Evolutionary conservation across 2,329 filamentous ascomycete species (phyloP).

Genomic region (Arthrobotrys iridis): DNA sequence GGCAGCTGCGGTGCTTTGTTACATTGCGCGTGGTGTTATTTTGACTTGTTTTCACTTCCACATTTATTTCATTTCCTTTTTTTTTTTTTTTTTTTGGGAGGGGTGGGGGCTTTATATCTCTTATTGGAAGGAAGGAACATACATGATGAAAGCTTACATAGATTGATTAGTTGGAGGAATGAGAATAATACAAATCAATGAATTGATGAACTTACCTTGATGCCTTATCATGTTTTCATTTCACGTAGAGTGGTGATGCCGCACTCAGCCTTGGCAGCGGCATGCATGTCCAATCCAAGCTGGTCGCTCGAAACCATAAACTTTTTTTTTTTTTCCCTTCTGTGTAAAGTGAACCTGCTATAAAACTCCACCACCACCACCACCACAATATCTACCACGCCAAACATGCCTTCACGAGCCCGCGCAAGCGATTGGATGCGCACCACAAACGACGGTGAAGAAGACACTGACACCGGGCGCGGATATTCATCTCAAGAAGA

Average conservation of each 20-base stretch:
- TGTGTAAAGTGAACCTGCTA: background rate
- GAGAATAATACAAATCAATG: background rate
- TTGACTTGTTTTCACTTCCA: too few species aligned
- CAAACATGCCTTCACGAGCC: slow-evolving; percentile 44
- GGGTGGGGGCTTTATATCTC: too few species aligned
- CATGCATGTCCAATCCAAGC: background rate
- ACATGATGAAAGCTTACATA: background rate
- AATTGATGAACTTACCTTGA: background rate
- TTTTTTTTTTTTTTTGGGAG: background rate
- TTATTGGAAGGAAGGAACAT: too few species aligned
- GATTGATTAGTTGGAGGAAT: background rate
- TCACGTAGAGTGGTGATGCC: too few species aligned
- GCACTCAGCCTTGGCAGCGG: slow-evolving; percentile 2
- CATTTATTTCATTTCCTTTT: too few species aligned
- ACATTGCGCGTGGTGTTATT: slow-evolving; percentile 13
- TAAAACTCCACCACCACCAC: background rate
- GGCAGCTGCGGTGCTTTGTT: slow-evolving; percentile 13
- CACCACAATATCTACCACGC: background rate
- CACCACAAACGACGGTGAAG: slow-evolving; percentile 32
- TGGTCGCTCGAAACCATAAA: slow-evolving; percentile 10
- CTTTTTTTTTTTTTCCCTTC: slow-evolving; percentile 1
- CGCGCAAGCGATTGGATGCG: slow-evolving; percentile 53
- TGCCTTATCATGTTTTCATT: too few species aligned
- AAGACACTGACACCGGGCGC: background rate
- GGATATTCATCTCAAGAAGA: slow-evolving; percentile 40